These are phyloP conservation scores for Malania oleifera DNA, from an alignment of 164 flowering plant species.

Conservation along the genomic window DNA sequence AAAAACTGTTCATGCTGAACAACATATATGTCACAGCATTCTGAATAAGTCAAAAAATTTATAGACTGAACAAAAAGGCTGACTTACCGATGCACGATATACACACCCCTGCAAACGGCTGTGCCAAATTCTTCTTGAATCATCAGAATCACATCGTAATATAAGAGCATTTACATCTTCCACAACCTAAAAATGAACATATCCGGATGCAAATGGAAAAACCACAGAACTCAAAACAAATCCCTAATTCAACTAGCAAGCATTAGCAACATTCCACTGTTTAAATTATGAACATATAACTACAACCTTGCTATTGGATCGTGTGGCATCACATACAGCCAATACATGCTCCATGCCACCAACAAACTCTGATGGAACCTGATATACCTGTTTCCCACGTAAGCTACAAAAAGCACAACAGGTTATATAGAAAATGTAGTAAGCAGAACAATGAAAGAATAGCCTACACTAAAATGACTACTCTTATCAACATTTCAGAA, in stretches of 20 bases:
- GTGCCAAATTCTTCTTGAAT: slow-evolving; percentile 64
- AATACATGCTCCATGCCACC: slow-evolving; percentile 65
- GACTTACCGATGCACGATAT: slow-evolving; percentile 82
- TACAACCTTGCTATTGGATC: slow-evolving; percentile 53
- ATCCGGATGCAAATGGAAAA: not conserved
- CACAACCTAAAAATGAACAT: slow-evolving; percentile 46
- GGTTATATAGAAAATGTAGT: not conserved
- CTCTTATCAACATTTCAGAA: too few relatives aligned
- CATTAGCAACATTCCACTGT: not conserved
- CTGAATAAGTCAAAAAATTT: not conserved
- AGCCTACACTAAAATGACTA: too few relatives aligned
- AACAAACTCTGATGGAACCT: slow-evolving; percentile 51
- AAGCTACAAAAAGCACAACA: slow-evolving; percentile 40
- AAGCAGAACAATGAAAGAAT: too few relatives aligned
- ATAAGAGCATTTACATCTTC: slow-evolving; percentile 76
- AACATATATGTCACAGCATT: too few relatives aligned
- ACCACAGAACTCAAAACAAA: not conserved
- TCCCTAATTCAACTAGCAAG: not conserved
- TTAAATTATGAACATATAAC: slow-evolving; percentile 2
- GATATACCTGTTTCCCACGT: slow-evolving; percentile 69
- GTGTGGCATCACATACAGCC: slow-evolving; percentile 59
- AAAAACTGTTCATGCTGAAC: too few relatives aligned
- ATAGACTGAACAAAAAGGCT: not conserved
- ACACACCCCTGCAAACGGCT: slow-evolving; percentile 76
- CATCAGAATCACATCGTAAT: slow-evolving; percentile 66